phyloP scores from a whole-genome alignment of 2,329 filamentous ascomycete species.

The Nigrospora sphaerica region DNA sequence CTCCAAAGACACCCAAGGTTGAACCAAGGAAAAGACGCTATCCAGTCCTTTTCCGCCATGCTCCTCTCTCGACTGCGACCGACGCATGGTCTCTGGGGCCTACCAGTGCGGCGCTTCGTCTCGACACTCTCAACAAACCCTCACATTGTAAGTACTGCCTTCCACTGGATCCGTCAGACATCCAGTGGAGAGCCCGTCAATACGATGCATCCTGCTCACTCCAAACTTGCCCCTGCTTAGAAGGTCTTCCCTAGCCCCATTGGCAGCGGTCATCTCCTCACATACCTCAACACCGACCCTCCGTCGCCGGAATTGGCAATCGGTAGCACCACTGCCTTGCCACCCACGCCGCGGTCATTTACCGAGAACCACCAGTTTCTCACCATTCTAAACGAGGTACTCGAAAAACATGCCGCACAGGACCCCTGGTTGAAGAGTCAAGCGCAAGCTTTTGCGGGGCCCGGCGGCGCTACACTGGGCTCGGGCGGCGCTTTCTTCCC shows the following conservation, averaged over 20 bases:
- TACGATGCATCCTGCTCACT: no score
- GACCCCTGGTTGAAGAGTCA: slow-evolving; percentile 50
- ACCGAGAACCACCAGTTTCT: slow-evolving; percentile 52
- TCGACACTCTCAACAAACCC: no score
- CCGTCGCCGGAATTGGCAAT: slow-evolving; percentile 48
- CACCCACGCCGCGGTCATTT: slow-evolving; percentile 55
- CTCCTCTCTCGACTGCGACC: no score
- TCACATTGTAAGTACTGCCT: neutral
- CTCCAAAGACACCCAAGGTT: no score
- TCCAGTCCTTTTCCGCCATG: no score
- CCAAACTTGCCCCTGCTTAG: slow-evolving; percentile 24
- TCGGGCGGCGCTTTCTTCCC: slow-evolving; percentile 45
- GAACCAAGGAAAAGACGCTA: no score
- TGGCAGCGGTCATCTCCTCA: slow-evolving; percentile 42
- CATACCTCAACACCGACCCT: slow-evolving; percentile 50
- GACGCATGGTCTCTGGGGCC: no score
- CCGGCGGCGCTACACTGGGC: slow-evolving; percentile 45
- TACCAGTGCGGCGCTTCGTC: no score
- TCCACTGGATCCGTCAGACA: neutral
- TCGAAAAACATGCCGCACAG: slow-evolving; percentile 45
- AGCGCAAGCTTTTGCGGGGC: slow-evolving; percentile 52
- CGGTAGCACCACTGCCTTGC: slow-evolving; percentile 50
- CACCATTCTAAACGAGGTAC: slow-evolving; percentile 49
- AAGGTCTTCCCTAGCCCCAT: slow-evolving; percentile 49
- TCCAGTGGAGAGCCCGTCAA: neutral